These are phyloP conservation scores for Aspergillus mulundensis DNA, from an alignment of 495 filamentous ascomycete genomes.

Conservation along the genomic window DNA sequence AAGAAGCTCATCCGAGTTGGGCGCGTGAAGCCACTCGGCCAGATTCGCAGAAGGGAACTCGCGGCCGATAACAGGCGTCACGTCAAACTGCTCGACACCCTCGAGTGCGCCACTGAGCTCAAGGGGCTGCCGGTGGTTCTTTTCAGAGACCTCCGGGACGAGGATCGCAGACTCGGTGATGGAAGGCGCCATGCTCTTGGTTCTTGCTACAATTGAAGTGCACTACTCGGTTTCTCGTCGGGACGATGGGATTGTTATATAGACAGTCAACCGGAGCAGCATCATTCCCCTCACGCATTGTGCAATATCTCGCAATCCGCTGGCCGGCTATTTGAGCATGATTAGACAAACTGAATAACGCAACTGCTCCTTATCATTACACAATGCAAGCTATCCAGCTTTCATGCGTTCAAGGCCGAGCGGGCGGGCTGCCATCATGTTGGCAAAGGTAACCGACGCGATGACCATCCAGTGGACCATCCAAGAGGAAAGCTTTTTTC, in stretches of 20 bases:
- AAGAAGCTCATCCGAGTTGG: not conserved
- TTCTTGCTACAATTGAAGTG: too few species aligned
- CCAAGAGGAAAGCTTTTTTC: not conserved
- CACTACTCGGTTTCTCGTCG: too few species aligned
- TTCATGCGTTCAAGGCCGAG: too few species aligned
- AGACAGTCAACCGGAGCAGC: not conserved
- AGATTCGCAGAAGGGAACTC: conserved; percentile 38
- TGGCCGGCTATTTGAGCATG: not conserved
- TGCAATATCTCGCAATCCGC: conserved; percentile 6
- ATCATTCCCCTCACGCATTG: conserved; percentile 8
- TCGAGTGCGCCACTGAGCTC: conserved; percentile 36
- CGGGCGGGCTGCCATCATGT: too few species aligned
- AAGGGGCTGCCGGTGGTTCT: conserved; percentile 17
- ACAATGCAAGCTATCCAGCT: too few species aligned
- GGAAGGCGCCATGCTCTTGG: not conserved
- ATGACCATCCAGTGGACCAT: too few species aligned
- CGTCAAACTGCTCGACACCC: conserved; percentile 16
- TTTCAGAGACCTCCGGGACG: conserved; percentile 2
- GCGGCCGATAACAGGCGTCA: conserved; percentile 45
- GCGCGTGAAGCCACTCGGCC: not conserved
- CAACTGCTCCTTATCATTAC: not conserved
- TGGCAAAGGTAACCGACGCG: too few species aligned
- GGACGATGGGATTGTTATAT: conserved; percentile 3
- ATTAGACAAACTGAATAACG: not conserved
- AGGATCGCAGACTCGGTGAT: not conserved